Base-by-base conservation (phyloP, 371 early-diverging fungal genomes). In the Smittium mucronatum region DNA sequence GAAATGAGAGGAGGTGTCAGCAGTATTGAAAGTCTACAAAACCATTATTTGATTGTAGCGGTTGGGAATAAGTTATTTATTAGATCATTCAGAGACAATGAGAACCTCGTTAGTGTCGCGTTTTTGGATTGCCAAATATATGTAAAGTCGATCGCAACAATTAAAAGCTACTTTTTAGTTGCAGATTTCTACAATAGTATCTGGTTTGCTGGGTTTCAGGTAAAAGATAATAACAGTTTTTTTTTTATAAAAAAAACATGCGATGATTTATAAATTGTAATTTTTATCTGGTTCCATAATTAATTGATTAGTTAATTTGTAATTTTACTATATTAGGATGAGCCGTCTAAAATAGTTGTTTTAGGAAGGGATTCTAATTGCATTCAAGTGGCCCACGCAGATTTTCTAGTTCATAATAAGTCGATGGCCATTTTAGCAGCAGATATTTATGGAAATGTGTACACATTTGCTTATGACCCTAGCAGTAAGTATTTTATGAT, bases 1-100 rank as follows among this genome's bases (percentile, higher is more conserved):
- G 96, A 97, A 67, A 90, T 94, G 36, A 95, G 93, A 73, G 94
- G 93, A n/a, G 88, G 97, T 11, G 91, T 98, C n/a, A 91, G 93
- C 17, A 89, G 93, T 1, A 75, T 98, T 74, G 90, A 89, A 67
- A 87, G 82, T 31, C 80, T 95, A 5, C 89, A 88, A 61, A 98
- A 97, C 0, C 91, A 93, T 75, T 79, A 99, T 33, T 83, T 90
- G 5, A 57, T 70, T 33, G 90, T 94, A 5, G 92, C 93, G 30
- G 88, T 93, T 32, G 98, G 98, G 1, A 85, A 92, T 64, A 97
- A 95, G 81, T 77, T 96, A 58, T 89, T 96, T 72, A 85, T 98
- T 25, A 87, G 95, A 73, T 84, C 88, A 16, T 93, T 97, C 71
- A 92, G 94, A 73, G 92, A 94, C 74, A 88, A 87, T 60, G 94